A percentile compares a stretch with the other conserved stretches of the same genome.
These are phyloP conservation scores for Kickxella alabastrina DNA, from an alignment of 192 early-diverging fungal species.

Conservation along the genomic window DNA sequence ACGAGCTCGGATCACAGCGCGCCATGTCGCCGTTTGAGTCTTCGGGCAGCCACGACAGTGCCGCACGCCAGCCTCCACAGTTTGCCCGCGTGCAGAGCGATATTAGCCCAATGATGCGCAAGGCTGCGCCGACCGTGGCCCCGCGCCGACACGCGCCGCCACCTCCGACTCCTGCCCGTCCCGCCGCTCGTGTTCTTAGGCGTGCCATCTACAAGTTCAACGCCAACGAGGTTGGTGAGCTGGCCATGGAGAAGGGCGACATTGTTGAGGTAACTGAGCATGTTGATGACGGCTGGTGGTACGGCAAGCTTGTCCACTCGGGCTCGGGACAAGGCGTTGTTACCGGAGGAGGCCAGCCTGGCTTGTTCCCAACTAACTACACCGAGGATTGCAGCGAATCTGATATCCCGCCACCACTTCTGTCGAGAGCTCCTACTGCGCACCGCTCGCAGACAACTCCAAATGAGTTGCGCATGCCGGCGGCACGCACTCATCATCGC, in stretches of 20 bases:
- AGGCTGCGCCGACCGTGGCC: constrained; percentile 31
- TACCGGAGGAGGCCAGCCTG: constrained; percentile 47
- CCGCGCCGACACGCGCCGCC: constrained; percentile 52
- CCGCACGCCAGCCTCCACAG: constrained; percentile 34
- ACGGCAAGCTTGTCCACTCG: constrained; percentile 72
- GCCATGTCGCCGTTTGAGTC: constrained; percentile 9
- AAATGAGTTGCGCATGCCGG: constrained; percentile 16
- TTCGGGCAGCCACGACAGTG: constrained; percentile 6
- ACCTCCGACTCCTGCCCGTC: constrained; percentile 45
- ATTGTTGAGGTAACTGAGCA: constrained; percentile 80
- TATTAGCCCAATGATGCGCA: constrained; percentile 13
- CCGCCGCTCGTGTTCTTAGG: constrained; percentile 50
- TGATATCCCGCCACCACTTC: constrained; percentile 17
- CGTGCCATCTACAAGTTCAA: constrained; percentile 77
- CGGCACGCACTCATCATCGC: constrained; percentile 3
- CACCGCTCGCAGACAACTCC: constrained; percentile 30
- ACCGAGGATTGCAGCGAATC: constrained; percentile 60
- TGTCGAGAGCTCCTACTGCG: constrained; percentile 32
- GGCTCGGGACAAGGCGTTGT: constrained; percentile 1
- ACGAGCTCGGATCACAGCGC: constrained; percentile 15
- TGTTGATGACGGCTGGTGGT: constrained; percentile 95
- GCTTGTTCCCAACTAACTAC: constrained; percentile 95
- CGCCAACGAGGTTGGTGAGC: constrained; percentile 73
- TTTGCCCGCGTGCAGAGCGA: constrained; percentile 47
- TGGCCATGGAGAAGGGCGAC: constrained; percentile 79